Evolutionary conservation across 139 green algal species (phyloP).

Genomic region (Haematococcus lacustris): DNA sequence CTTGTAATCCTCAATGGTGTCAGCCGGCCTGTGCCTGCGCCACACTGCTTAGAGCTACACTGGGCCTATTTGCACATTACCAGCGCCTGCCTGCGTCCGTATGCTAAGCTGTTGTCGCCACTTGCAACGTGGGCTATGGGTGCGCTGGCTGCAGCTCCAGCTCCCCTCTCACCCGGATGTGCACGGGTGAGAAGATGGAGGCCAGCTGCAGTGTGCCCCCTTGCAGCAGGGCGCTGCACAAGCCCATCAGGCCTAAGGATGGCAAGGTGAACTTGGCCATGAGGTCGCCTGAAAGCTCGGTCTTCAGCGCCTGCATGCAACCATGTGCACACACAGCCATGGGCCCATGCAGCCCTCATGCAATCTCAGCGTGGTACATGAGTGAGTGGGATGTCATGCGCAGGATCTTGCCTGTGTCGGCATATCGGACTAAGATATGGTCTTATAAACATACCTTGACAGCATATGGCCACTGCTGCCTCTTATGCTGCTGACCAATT

Average conservation of each 20-base stretch:
- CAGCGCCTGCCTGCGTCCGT: neutral
- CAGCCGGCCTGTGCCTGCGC: no score
- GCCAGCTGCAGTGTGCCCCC: conserved; percentile 34
- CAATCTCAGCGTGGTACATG: no score
- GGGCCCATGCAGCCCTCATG: no score
- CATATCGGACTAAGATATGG: no score
- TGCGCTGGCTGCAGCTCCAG: neutral
- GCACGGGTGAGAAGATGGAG: conserved; percentile 29
- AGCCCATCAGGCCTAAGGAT: conserved; percentile 35
- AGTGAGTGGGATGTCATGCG: no score
- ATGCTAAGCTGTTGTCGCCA: neutral
- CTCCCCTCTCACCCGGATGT: conserved; percentile 29
- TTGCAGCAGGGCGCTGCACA: conserved; percentile 26
- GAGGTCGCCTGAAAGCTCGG: conserved; percentile 22
- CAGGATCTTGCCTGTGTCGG: no score
- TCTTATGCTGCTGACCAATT: no score
- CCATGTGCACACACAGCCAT: no score
- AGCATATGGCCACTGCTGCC: no score
- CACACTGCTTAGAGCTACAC: no score
- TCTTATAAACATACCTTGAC: no score
- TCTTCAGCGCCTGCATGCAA: conserved; percentile 16
- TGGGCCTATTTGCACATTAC: neutral
- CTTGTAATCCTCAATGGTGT: no score
- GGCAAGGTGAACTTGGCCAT: conserved; percentile 36
- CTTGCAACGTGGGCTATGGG: neutral